Evolutionary conservation across 306 rosid genomes (phyloP).

Genomic region (Vicia faba): DNA sequence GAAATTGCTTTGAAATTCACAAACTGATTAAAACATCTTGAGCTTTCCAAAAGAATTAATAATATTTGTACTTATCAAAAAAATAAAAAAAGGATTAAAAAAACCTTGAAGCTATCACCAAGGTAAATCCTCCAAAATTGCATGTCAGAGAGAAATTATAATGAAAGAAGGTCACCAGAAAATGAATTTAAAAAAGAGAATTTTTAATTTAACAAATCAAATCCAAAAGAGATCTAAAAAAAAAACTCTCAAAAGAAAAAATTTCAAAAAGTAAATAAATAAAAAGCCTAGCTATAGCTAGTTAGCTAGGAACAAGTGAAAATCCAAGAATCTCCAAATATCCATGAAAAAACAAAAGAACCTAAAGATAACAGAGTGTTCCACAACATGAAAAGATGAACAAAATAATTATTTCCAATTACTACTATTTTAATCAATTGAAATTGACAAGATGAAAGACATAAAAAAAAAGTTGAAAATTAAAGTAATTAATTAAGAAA

Average conservation of each 20-base stretch:
- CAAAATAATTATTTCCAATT: not conserved
- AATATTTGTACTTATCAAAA: too few relatives aligned
- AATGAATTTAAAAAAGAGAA: conserved; percentile 26
- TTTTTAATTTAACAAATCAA: conserved; percentile 22
- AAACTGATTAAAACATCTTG: conserved; percentile 3
- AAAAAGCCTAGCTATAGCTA: not conserved
- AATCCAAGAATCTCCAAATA: conserved; percentile 29
- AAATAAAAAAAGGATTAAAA: not conserved
- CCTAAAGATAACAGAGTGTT: not conserved
- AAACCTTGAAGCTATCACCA: not conserved
- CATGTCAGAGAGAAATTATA: conserved; percentile 38
- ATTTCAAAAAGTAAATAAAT: not conserved
- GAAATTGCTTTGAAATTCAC: conserved; percentile 28
- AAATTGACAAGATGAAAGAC: conserved; percentile 19
- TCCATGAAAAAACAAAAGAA: conserved; percentile 25
- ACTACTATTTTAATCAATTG: conserved; percentile 11
- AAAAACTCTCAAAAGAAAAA: not conserved
- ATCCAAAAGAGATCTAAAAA: conserved; percentile 37
- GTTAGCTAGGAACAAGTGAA: conserved; percentile 12
- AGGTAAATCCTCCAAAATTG: conserved; percentile 34
- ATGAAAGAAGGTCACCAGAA: conserved; percentile 14
- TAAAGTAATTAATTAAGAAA: not conserved
- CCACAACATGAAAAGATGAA: not conserved
- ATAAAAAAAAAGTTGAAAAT: not conserved
- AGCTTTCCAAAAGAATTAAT: not conserved